A percentile compares a stretch with the other conserved stretches of the same genome.
Evolutionary conservation across 371 early-diverging fungal genomes (phyloP).

Genomic region (Mucor irregularis): DNA sequence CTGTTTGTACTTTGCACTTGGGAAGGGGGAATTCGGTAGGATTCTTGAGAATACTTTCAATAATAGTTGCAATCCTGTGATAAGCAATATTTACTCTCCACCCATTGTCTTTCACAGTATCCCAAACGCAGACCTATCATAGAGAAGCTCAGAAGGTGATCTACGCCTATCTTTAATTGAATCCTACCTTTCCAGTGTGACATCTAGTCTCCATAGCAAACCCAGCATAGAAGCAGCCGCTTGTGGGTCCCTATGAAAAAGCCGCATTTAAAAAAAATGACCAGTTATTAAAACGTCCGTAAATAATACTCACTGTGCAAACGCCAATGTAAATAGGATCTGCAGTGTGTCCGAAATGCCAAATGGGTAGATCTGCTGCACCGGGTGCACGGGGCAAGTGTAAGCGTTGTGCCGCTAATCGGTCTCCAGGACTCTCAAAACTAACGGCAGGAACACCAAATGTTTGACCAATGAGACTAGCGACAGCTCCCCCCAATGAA

Average conservation of each 20-base stretch:
- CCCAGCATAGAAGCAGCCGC: constrained; percentile 84
- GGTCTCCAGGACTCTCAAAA: constrained; percentile 90
- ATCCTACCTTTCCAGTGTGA: constrained; percentile 43
- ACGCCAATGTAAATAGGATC: constrained; percentile 94
- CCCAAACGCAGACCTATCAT: constrained; percentile 57
- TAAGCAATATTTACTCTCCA: constrained; percentile 77
- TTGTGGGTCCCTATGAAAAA: constrained; percentile 57
- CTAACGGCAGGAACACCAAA: constrained; percentile 86
- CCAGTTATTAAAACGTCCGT: not conserved
- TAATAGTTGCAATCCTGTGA: constrained; percentile 78
- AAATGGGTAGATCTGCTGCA: constrained; percentile 69
- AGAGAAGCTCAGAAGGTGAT: not conserved
- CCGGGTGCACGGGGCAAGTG: constrained; percentile 69
- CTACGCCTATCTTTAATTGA: not conserved
- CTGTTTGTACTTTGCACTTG: constrained; percentile 54
- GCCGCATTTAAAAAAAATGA: not conserved
- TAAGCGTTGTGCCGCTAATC: constrained; percentile 73
- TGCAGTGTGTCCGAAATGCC: constrained; percentile 90
- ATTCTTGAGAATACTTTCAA: constrained; percentile 71
- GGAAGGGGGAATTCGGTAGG: constrained; percentile 49
- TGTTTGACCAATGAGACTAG: constrained; percentile 80
- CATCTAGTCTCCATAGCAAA: constrained; percentile 87
- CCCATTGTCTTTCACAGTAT: constrained; percentile 65
- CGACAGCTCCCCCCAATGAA: constrained; percentile 89
- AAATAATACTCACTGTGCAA: constrained; percentile 61